Conservation (phyloP, 1,284 basidiomycete genomes). For the Tilletia indica region DNA sequence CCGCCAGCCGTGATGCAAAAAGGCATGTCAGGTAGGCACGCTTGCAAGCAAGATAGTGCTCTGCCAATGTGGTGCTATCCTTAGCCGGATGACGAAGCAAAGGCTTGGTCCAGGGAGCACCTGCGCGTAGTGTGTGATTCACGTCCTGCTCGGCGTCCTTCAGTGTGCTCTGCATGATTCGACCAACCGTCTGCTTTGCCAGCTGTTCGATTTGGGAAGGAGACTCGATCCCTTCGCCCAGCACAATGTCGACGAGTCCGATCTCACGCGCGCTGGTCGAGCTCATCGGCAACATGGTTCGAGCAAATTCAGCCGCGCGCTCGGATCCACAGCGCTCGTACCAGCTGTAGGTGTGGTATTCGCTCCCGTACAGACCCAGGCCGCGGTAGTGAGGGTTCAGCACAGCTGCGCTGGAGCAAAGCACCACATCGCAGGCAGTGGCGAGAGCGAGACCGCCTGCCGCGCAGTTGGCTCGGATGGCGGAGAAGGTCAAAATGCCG, state of each 20-base stretch:
- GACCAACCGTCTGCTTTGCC: slow-evolving; percentile 31
- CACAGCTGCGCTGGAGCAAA: slow-evolving; percentile 56
- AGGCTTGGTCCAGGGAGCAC: slow-evolving; percentile 41
- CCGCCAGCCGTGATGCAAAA: slow-evolving; percentile 34
- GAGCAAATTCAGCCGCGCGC: slow-evolving; percentile 52
- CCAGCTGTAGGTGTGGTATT: slow-evolving; percentile 59
- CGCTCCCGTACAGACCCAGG: slow-evolving; percentile 59
- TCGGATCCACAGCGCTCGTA: slow-evolving; percentile 55
- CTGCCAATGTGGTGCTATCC: slow-evolving; percentile 32
- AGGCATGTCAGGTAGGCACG: slow-evolving; percentile 47
- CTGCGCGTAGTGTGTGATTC: slow-evolving; percentile 16
- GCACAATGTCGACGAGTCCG: slow-evolving; percentile 36
- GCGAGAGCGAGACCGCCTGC: slow-evolving; percentile 60
- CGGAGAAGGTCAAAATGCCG: slow-evolving; percentile 59
- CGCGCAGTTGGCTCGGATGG: slow-evolving; percentile 59
- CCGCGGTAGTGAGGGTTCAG: slow-evolving; percentile 60
- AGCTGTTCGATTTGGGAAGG: slow-evolving; percentile 20
- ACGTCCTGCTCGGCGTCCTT: background rate
- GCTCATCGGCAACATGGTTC: slow-evolving; percentile 58
- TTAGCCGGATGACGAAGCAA: slow-evolving; percentile 28
- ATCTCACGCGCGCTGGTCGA: slow-evolving; percentile 33
- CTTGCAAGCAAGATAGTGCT: slow-evolving; percentile 32
- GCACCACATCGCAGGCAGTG: slow-evolving; percentile 58
- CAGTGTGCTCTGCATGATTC: slow-evolving; percentile 31
- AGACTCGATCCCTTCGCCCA: slow-evolving; percentile 25